phyloP scores from a whole-genome alignment of 345 rosid genomes.

The Eucalyptus leucophloia region DNA sequence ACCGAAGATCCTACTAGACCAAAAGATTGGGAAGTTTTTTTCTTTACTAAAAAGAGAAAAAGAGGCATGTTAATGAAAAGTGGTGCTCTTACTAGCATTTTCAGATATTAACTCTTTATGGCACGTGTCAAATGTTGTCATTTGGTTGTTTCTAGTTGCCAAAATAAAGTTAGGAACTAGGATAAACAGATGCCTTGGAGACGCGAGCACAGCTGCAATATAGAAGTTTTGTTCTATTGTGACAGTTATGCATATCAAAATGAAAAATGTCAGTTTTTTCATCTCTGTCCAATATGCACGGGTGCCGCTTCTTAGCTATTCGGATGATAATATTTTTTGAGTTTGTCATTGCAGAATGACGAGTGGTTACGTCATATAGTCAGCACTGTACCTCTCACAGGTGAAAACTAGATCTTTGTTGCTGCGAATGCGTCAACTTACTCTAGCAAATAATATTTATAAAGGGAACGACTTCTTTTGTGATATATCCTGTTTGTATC shows the following conservation, averaged over 20 bases:
- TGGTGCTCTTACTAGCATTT: neutral
- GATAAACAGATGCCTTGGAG: neutral
- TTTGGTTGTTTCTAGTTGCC: neutral
- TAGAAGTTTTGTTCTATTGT: neutral
- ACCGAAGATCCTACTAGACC: neutral
- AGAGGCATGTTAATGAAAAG: neutral
- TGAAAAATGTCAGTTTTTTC: neutral
- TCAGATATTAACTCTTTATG: neutral
- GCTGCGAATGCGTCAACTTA: neutral
- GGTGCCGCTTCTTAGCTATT: neutral
- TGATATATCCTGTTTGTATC: too few species aligned
- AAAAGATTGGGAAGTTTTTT: neutral
- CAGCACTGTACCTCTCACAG: neutral
- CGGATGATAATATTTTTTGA: neutral
- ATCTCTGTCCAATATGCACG: neutral
- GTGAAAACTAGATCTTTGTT: neutral
- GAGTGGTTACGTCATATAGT: neutral
- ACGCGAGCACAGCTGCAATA: neutral
- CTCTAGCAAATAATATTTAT: too few species aligned
- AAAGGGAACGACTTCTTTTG: too few species aligned
- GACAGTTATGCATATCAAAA: neutral
- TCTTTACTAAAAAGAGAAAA: neutral
- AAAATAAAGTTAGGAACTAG: neutral
- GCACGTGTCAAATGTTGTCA: neutral
- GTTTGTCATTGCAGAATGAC: neutral